phyloP scores from a whole-genome alignment of 208 protist genomes.

The Acanthamoeba quina region DNA sequence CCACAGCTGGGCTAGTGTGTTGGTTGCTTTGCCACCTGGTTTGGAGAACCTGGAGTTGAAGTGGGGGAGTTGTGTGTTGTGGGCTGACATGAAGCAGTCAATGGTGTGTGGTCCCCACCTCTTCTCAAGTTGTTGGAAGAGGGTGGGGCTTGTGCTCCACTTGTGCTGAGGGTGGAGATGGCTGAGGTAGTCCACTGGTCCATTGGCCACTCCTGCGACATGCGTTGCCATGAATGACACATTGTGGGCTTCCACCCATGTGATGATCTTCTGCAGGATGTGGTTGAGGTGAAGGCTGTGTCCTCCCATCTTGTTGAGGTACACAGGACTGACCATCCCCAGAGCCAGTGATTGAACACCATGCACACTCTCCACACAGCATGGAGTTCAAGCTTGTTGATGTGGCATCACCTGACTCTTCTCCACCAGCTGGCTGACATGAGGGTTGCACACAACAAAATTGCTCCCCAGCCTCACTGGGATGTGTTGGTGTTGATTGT shows the following conservation, averaged over 20 bases:
- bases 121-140: neutral
- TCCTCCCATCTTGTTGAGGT: constrained; percentile 9
- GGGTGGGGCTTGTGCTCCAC: neutral
- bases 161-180: neutral
- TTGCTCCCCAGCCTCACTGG: no score
- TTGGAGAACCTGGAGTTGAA: constrained; percentile 12
- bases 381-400: no score
- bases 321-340: no score
- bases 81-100: neutral
- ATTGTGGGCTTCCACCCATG: neutral
- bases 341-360: no score
- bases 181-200: neutral
- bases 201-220: neutral
- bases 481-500: no score
- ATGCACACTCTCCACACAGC: no score
- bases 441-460: no score
- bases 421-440: no score
- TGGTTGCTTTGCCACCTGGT: neutral
- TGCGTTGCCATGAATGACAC: neutral
- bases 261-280: neutral
- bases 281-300: neutral
- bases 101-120: neutral
- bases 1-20: neutral
- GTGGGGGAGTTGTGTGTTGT: neutral
- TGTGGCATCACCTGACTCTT: no score